Evolutionary conservation across 2,329 filamentous ascomycete species (phyloP), one percentile per base, ranked within the genome.

Genomic region (Aspergillus cejpii): DNA sequence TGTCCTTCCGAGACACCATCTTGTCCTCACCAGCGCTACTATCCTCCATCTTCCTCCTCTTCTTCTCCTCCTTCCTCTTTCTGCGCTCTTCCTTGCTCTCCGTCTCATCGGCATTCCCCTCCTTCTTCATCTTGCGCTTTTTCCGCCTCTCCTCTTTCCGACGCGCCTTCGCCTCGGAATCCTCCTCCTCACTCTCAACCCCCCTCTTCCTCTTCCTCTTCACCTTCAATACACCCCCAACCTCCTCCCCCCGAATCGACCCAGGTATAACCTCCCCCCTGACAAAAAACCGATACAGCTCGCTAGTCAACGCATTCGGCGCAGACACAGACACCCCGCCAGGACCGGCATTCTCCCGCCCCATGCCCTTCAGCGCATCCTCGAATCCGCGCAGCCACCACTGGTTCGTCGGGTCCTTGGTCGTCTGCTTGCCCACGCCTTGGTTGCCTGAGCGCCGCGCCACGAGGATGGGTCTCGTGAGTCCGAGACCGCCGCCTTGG

Each of bases 371-470:
- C 53, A 96, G 72, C 44, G 90, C 89, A 63, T 89, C 83, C 67
- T 97, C 91, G 56, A 95, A 96, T 8, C 92, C 92, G 47, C 87
- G 84, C 68, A 95, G 76, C 92, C 92, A 98, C 92, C 92, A 98
- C 65, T 95, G 89, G 62, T 96, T 91, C 46, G 77, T 75, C 24
- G 78, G 74, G 21, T 74, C 74, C 45, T 73, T 67, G 45, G 77
- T 77, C 53, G 79, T 79, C 65, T 87, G 88, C 62, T 86, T 82
- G 43, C 91, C 91, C 4, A 97, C 74, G 19, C 91, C 91, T 42
- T 86, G 75, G 78, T 84, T 71, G 65, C 94, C 85, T 57, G 83
- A 77, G 68, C 94, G 94, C 57, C 86, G 84, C 47, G 85, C 82
- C 45, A 95, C 78, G 28, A 94, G 80, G 21, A 97, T 77, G 4